A percentile compares a stretch with the other conserved stretches of the same genome.
phyloP scores from a whole-genome alignment of 805 yeast species.

The Lipomyces kockii region DNA sequence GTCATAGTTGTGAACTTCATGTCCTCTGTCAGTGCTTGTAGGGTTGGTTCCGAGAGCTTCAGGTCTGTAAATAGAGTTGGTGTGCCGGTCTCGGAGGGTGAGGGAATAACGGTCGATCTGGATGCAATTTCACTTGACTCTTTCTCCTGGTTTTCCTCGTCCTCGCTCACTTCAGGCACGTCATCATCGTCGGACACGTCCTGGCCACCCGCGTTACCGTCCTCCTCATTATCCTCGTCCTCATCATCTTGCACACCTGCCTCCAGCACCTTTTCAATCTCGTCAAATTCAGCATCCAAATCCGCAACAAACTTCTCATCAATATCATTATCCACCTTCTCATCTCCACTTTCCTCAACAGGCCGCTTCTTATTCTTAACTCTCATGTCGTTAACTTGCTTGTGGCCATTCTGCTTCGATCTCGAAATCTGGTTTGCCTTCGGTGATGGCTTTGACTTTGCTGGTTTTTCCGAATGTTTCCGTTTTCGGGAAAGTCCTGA shows the following conservation, averaged over 20 bases:
- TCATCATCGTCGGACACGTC: slow-evolving; percentile 43
- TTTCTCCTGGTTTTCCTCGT: slow-evolving; percentile 28
- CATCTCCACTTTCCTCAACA: slow-evolving; percentile 10
- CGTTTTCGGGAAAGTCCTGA: neutral
- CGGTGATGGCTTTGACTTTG: neutral
- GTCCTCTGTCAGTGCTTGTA: slow-evolving; percentile 68
- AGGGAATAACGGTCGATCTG: neutral
- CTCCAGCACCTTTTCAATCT: slow-evolving; percentile 22
- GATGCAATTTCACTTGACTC: neutral
- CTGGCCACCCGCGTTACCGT: slow-evolving; percentile 9
- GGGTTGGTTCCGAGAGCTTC: slow-evolving; percentile 78
- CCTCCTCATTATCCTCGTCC: slow-evolving; percentile 38
- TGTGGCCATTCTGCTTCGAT: neutral
- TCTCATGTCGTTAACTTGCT: neutral
- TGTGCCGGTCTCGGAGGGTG: neutral
- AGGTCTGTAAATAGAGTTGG: slow-evolving; percentile 53
- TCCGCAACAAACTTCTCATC: slow-evolving; percentile 20
- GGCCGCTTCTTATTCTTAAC: neutral
- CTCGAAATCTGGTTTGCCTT: neutral
- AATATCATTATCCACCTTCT: slow-evolving; percentile 1
- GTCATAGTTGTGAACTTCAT: slow-evolving; percentile 96
- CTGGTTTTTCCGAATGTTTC: neutral
- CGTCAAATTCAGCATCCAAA: slow-evolving; percentile 26
- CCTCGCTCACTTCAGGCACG: slow-evolving; percentile 24
- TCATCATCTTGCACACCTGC: slow-evolving; percentile 36